Percentiles rank a stretch among this genome's conserved stretches.
Conservation (phyloP, 2,329 filamentous ascomycete species). For the Annulohypoxylon truncatum region DNA sequence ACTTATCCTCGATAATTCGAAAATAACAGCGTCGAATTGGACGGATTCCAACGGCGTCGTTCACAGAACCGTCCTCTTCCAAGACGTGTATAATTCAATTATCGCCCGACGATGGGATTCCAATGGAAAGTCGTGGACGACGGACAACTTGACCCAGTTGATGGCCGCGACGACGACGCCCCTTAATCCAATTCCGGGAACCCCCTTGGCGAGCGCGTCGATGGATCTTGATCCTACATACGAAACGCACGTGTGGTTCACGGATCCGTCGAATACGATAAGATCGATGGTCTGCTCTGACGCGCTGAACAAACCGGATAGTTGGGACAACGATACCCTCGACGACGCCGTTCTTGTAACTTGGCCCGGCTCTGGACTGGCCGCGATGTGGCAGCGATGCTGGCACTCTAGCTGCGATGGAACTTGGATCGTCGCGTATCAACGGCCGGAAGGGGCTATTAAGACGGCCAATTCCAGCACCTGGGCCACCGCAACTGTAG, state of each 20-base stretch:
- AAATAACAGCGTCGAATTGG: constrained; percentile 40
- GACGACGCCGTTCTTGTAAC: constrained; percentile 31
- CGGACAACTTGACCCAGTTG: constrained; percentile 43
- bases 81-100: constrained; percentile 40
- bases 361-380: constrained; percentile 42
- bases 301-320: constrained; percentile 33
- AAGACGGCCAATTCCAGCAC: constrained; percentile 43
- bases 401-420: constrained; percentile 31
- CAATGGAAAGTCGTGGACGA: constrained; percentile 41
- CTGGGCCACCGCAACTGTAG: constrained; percentile 35
- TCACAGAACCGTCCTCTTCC: constrained; percentile 42
- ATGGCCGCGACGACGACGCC: constrained; percentile 39
- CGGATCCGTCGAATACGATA: constrained; percentile 38
- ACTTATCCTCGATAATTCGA: constrained; percentile 36
- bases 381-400: constrained; percentile 42
- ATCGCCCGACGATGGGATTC: constrained; percentile 42
- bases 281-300: constrained; percentile 35
- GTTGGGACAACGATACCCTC: constrained; percentile 42
- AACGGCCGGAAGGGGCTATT: constrained; percentile 42
- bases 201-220: constrained; percentile 43
- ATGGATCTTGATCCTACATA: constrained; percentile 28
- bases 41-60: constrained; percentile 35
- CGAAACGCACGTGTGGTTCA: constrained; percentile 42
- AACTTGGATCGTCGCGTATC: constrained; percentile 43
- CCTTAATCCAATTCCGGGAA: constrained; percentile 38